Evolutionary conservation across 805 yeast genomes (phyloP).

Genomic region (Candida rishiriensis): DNA sequence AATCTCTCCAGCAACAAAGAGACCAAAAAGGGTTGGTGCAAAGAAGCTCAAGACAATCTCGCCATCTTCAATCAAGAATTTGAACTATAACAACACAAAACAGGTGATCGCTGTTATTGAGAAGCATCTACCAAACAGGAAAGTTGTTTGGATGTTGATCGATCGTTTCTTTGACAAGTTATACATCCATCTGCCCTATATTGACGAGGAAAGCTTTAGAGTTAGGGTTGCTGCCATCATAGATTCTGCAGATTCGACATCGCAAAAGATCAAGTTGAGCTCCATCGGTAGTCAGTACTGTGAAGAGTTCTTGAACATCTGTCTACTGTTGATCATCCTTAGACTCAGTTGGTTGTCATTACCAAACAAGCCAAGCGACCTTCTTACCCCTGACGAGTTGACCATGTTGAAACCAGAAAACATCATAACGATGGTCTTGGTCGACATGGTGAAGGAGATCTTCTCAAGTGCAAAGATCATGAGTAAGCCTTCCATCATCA

Average conservation of each 20-base stretch:
- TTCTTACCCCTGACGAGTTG: slow-evolving; percentile 27
- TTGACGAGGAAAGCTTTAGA: slow-evolving; percentile 54
- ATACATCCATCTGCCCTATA: slow-evolving; percentile 62
- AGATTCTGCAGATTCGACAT: slow-evolving; percentile 35
- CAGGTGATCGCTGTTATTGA: slow-evolving; percentile 37
- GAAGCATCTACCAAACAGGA: slow-evolving; percentile 48
- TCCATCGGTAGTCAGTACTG: slow-evolving; percentile 32
- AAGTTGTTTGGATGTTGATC: slow-evolving; percentile 50
- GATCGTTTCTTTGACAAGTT: slow-evolving; percentile 55
- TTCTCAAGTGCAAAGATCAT: slow-evolving; percentile 38
- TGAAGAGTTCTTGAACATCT: slow-evolving; percentile 45
- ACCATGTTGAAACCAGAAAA: slow-evolving; percentile 37
- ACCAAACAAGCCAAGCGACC: slow-evolving; percentile 34
- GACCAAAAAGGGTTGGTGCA: slow-evolving; percentile 8
- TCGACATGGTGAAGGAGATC: slow-evolving; percentile 42
- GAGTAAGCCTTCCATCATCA: slow-evolving; percentile 41
- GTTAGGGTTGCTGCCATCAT: slow-evolving; percentile 39
- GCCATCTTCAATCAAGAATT: slow-evolving; percentile 29
- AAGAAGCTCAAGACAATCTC: slow-evolving; percentile 26
- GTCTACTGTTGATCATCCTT: slow-evolving; percentile 47
- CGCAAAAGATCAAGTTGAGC: slow-evolving; percentile 25
- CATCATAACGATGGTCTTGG: slow-evolving; percentile 35
- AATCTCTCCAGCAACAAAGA: slow-evolving; percentile 10
- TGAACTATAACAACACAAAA: slow-evolving; percentile 39
- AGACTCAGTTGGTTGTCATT: slow-evolving; percentile 54